Percentiles rank a stretch among this genome's conserved stretches.
Conservation (phyloP, 75 land plant species). For the Chamaecyparis obtusa region DNA sequence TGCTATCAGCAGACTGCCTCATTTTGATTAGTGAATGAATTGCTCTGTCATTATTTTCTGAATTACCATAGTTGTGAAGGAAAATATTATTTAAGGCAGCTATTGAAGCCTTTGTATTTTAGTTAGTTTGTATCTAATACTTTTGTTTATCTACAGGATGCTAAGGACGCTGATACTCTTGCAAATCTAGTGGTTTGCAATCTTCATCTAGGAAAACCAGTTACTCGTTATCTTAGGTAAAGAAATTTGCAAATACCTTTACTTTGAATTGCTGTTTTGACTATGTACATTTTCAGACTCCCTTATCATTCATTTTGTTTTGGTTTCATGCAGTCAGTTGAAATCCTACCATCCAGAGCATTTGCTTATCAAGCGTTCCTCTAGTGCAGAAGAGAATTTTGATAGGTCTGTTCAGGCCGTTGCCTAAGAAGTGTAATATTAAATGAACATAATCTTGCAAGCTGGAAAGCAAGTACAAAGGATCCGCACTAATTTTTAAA, state of each 20-base stretch:
- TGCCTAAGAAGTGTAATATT: slow-evolving; percentile 35
- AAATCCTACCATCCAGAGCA: slow-evolving; percentile 83
- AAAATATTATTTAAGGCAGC: too few species aligned
- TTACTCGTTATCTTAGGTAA: slow-evolving; percentile 87
- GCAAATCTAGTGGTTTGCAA: slow-evolving; percentile 92
- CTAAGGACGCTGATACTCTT: slow-evolving; percentile 94
- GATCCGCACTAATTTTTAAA: not conserved
- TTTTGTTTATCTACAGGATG: slow-evolving; percentile 59
- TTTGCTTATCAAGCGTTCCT: slow-evolving; percentile 56
- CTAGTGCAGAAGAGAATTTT: slow-evolving; percentile 74
- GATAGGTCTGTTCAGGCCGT: slow-evolving; percentile 77
- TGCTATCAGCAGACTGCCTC: not conserved
- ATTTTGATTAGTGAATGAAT: not conserved
- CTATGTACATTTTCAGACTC: not conserved
- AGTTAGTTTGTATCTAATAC: not conserved
- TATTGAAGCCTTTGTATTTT: not conserved
- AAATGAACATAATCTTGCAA: not conserved
- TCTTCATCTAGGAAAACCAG: slow-evolving; percentile 89
- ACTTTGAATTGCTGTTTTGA: not conserved
- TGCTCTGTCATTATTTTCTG: not conserved
- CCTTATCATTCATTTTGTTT: slow-evolving; percentile 7
- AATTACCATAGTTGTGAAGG: not conserved
- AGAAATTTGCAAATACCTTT: not conserved
- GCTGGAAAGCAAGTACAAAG: not conserved
- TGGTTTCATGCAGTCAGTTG: slow-evolving; percentile 67